Evolutionary conservation across 441 rosid species (phyloP).

Genomic region (Populus hybrid): DNA sequence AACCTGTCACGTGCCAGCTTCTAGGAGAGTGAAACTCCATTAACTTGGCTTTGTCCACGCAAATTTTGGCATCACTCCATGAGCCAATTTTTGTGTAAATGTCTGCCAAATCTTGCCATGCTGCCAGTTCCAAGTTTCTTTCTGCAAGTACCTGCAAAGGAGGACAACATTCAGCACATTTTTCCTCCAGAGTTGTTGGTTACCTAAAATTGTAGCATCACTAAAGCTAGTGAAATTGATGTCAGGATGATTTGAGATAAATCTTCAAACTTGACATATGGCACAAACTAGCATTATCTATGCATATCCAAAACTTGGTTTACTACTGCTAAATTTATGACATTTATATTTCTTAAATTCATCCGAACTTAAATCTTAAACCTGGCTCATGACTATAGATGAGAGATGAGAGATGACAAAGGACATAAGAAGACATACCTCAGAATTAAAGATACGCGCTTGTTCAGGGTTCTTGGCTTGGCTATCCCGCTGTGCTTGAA

Average conservation of each 20-base stretch:
- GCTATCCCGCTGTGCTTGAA: conserved; percentile 66
- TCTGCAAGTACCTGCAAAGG: conserved; percentile 40
- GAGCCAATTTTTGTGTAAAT: conserved; percentile 62
- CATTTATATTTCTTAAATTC: not conserved
- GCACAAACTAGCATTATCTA: not conserved
- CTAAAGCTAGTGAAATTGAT: not conserved
- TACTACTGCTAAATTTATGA: not conserved
- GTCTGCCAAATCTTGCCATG: conserved; percentile 81
- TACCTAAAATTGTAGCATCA: not conserved
- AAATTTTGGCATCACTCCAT: conserved; percentile 69
- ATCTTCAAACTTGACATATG: not conserved
- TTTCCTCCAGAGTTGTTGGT: not conserved
- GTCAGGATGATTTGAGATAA: not conserved
- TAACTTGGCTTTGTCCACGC: conserved; percentile 68
- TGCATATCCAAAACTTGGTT: not conserved
- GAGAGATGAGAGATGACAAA: not conserved
- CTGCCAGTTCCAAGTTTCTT: conserved; percentile 53
- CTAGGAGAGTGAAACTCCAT: conserved; percentile 58
- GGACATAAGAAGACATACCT: conserved; percentile 26
- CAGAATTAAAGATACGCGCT: conserved; percentile 23
- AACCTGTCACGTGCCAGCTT: conserved; percentile 83
- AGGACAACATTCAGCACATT: conserved; percentile 9
- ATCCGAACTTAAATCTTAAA: not conserved
- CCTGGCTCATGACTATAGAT: not conserved
- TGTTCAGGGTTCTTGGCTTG: conserved; percentile 35